Evolutionary conservation across 2,329 filamentous ascomycete genomes (phyloP).

Genomic region (Huntiella decipiens): DNA sequence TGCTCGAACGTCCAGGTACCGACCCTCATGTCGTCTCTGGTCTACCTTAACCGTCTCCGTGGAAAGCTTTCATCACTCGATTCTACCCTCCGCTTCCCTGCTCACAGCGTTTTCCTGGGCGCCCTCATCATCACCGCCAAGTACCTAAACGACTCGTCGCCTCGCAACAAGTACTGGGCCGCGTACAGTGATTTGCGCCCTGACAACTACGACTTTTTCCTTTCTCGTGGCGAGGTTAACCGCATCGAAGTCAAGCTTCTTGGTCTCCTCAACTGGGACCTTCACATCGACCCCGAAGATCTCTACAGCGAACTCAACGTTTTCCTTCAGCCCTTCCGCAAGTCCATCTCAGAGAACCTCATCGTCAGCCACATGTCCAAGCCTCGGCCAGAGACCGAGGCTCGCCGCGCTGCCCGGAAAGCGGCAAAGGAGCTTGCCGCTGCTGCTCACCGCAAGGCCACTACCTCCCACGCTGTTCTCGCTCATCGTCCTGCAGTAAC

Average conservation of each 20-base stretch:
- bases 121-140: slow-evolving; percentile 75
- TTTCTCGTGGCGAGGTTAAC: slow-evolving; percentile 90
- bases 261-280: slow-evolving; percentile 85
- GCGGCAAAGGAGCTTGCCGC: background rate
- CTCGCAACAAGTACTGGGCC: slow-evolving; percentile 99
- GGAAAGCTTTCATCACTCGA: slow-evolving; percentile 78
- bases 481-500: slow-evolving; percentile 28
- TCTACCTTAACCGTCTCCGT: slow-evolving; percentile 76
- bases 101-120: slow-evolving; percentile 92
- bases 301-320: slow-evolving; percentile 72
- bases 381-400: slow-evolving; percentile 23
- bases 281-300: slow-evolving; percentile 67
- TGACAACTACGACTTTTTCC: slow-evolving; percentile 52
- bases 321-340: slow-evolving; percentile 72
- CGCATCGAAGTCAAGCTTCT: slow-evolving; percentile 98
- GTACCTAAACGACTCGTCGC: slow-evolving; percentile 95
- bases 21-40: slow-evolving; percentile 88
- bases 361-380: slow-evolving; percentile 30
- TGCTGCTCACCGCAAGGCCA: slow-evolving; percentile 14
- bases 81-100: slow-evolving; percentile 89
- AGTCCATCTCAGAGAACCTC: slow-evolving; percentile 31
- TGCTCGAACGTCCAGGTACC: slow-evolving; percentile 93
- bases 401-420: background rate
- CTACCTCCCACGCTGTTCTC: slow-evolving; percentile 14
- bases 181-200: slow-evolving; percentile 69